Percentiles rank a stretch among this genome's conserved stretches.
Conservation (phyloP, 371 early-diverging fungal genomes). For the Mycotypha africana region DNA sequence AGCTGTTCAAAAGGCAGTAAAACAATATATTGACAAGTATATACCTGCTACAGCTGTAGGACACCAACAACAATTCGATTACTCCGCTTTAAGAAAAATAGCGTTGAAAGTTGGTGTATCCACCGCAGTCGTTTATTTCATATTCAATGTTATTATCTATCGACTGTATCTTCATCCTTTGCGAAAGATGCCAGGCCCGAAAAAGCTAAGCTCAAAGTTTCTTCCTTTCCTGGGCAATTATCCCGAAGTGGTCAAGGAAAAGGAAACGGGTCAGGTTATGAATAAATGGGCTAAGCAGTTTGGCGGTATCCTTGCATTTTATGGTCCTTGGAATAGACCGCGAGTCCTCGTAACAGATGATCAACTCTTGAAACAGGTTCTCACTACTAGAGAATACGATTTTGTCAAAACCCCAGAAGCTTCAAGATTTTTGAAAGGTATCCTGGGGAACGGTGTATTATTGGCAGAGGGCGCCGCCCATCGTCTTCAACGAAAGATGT, state of each 20-base stretch:
- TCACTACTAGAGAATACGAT: constrained; percentile 44
- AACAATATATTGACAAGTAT: no score
- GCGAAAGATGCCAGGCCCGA: constrained; percentile 55
- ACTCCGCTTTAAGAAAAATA: constrained; percentile 1
- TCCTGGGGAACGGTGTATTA: constrained; percentile 54
- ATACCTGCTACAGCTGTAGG: no score
- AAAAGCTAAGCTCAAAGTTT: constrained; percentile 40
- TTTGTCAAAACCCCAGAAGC: constrained; percentile 39
- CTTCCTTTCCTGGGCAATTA: constrained; percentile 51
- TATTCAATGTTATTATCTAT: constrained; percentile 29
- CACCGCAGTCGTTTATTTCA: constrained; percentile 5
- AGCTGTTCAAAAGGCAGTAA: no score
- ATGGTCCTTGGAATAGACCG: constrained; percentile 45
- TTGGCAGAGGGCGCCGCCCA: constrained; percentile 56
- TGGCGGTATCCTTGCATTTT: constrained; percentile 45
- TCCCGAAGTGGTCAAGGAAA: constrained; percentile 33
- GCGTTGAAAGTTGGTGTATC: constrained; percentile 12
- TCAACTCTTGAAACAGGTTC: constrained; percentile 42
- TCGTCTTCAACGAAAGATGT: constrained; percentile 59
- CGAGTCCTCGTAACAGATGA: constrained; percentile 51
- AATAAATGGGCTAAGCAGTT: constrained; percentile 49
- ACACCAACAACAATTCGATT: no score
- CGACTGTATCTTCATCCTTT: constrained; percentile 44
- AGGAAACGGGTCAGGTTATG: constrained; percentile 46
- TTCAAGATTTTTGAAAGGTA: constrained; percentile 18